phyloP scores from a whole-genome alignment of 2,329 filamentous ascomycete genomes.

The Scedosporium apiospermum region DNA sequence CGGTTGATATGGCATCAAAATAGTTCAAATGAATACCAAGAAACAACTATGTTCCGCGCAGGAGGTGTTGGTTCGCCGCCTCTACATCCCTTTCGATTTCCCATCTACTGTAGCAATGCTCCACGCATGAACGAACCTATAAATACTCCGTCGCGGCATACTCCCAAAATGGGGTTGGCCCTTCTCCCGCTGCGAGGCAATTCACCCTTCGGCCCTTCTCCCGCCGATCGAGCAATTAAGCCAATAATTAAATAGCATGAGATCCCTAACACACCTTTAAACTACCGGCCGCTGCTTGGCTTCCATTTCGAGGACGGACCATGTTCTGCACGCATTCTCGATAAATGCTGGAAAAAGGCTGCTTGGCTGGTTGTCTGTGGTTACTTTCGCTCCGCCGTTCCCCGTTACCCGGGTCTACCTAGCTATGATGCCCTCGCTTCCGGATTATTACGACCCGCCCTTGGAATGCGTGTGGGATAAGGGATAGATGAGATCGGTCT shows the following conservation, averaged over 20 bases:
- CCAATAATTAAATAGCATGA: background rate
- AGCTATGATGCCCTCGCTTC: background rate
- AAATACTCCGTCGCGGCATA: background rate
- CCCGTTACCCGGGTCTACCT: background rate
- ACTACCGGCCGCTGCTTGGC: background rate
- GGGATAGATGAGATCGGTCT: too few relatives aligned
- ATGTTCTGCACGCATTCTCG: background rate
- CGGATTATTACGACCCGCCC: background rate
- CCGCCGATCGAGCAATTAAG: slow-evolving; percentile 1
- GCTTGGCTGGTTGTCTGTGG: background rate
- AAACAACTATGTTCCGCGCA: too few relatives aligned
- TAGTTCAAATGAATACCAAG: too few relatives aligned
- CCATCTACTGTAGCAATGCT: too few relatives aligned
- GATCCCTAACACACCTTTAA: background rate
- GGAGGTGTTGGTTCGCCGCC: too few relatives aligned
- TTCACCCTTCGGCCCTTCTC: slow-evolving; percentile 1
- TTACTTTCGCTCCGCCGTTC: background rate
- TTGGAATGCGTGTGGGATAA: background rate
- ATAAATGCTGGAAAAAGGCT: background rate
- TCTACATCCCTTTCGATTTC: too few relatives aligned
- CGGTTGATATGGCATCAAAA: too few relatives aligned
- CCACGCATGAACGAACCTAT: background rate
- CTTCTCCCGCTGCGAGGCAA: background rate
- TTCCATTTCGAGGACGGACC: background rate
- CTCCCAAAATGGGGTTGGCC: background rate